A percentile compares a stretch with the other conserved stretches of the same genome.
Evolutionary conservation across 352 stramenopile species (phyloP).

Genomic region (Phytophthora citrophthora): DNA sequence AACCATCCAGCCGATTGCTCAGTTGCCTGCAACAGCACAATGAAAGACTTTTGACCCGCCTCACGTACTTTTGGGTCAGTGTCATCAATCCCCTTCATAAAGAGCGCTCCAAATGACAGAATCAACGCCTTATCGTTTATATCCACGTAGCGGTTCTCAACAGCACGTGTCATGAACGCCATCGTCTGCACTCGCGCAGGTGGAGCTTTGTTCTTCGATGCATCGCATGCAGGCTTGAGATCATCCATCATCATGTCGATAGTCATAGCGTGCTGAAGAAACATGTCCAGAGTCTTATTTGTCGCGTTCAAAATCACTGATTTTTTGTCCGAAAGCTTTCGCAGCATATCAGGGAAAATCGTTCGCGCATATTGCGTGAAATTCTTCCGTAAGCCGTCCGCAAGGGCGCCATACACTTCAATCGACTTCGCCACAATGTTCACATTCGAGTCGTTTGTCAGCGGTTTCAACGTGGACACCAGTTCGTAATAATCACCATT

Average conservation of each 20-base stretch:
- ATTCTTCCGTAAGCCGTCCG: conserved; percentile 82
- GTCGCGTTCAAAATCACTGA: conserved; percentile 79
- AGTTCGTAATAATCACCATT: conserved; percentile 90
- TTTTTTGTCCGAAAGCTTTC: conserved; percentile 91
- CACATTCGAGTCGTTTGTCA: conserved; percentile 87
- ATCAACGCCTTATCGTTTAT: conserved; percentile 66
- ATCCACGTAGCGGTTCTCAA: conserved; percentile 77
- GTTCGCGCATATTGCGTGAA: conserved; percentile 79
- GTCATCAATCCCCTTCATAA: conserved; percentile 73
- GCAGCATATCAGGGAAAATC: conserved; percentile 82
- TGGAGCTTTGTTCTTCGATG: conserved; percentile 84
- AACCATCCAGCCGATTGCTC: conserved; percentile 60
- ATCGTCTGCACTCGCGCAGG: conserved; percentile 80
- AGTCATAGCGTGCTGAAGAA: conserved; percentile 81
- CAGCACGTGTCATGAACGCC: conserved; percentile 65
- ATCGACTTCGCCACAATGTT: conserved; percentile 89
- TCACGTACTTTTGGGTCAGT: conserved; percentile 84
- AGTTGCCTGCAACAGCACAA: conserved; percentile 61
- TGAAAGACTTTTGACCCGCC: conserved; percentile 68
- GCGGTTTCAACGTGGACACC: conserved; percentile 80
- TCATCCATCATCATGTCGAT: conserved; percentile 92
- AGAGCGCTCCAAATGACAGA: conserved; percentile 67
- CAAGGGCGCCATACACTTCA: conserved; percentile 79
- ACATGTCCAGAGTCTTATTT: conserved; percentile 85
- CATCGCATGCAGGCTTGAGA: conserved; percentile 69